Evolutionary conservation across 225 moss, liverwort and hornwort genomes (phyloP), one percentile per base, ranked within the genome.

Genomic region (Polytrichum formosum): DNA sequence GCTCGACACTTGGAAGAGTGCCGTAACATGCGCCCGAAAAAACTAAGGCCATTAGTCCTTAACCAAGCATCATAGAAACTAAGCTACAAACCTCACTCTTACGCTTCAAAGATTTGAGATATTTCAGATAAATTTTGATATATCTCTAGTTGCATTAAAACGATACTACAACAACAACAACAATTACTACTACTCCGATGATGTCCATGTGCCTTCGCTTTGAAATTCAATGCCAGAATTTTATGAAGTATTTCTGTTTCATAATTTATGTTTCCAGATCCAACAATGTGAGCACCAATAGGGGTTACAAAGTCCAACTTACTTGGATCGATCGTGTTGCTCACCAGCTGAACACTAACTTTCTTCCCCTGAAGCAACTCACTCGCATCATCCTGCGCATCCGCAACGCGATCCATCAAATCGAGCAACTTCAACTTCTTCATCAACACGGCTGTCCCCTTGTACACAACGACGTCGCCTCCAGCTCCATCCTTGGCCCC

Each of bases 351-450:
- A 25, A 85, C 2, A 6, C 8, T 65, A 0, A 79, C 74, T 28
- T 60, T 74, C 58, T 63, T 71, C 16, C 79, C 67, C 0, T 4
- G 58, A 0, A 60, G 18, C 0, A 76, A 0, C 61, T 85, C 82
- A 25, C 66, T 72, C 1, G 2, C 0, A 29, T 85, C 79, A 59
- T 85, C 85, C 0, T 1, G 0, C 4, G 78, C 0, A 68, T 85
- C 78, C 56, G 84, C 84, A 5, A 0, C 4, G 53, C 76, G 73
- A 68, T 85, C 71, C n/a, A 78, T 71, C 31, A 81, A 9, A 35
- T 85, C 84, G 4, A 81, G 17, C 17, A 55, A 0, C 16, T 28
- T 0, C 5, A 85, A 70, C 73, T 85, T 85, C 84, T 85, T 85
- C 81, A 73, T 70, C 1, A 85, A 29, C 19, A 60, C 9, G 33